Evolutionary conservation across 176 grass and related monocot species (phyloP).

Genomic region (Triticum urartu): DNA sequence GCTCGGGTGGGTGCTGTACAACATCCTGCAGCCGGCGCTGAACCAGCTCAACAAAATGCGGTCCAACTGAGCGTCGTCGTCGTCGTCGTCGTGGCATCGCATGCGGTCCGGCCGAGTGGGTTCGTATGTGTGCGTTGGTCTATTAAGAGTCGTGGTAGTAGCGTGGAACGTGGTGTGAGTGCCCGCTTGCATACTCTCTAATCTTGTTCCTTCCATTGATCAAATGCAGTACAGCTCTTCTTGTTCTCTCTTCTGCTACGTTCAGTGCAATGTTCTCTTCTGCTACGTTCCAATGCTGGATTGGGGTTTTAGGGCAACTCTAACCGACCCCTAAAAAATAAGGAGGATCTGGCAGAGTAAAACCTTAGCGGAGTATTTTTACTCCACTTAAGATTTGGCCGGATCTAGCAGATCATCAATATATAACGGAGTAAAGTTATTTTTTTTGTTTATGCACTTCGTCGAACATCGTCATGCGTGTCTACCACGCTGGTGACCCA

Average conservation of each 20-base stretch:
- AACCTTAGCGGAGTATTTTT: no score
- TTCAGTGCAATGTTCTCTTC: not conserved
- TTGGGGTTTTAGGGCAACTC: no score
- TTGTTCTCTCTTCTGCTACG: not conserved
- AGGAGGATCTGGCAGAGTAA: no score
- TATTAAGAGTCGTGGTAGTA: constrained; percentile 27
- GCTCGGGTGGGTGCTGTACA: constrained; percentile 72
- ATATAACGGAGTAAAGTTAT: no score
- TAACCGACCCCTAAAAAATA: no score
- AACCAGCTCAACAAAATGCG: constrained; percentile 76
- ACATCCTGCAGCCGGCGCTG: constrained; percentile 83
- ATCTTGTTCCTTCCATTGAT: not conserved
- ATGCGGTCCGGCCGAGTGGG: no score
- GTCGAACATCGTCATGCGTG: no score
- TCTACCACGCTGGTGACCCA: no score
- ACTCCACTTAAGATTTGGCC: no score
- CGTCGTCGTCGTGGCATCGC: not conserved
- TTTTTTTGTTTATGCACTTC: no score
- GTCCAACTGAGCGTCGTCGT: constrained; percentile 33
- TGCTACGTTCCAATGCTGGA: no score
- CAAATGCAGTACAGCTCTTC: constrained; percentile 34
- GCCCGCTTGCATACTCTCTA: not conserved
- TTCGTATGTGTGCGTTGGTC: not conserved
- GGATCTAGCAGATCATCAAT: no score
- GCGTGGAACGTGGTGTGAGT: not conserved